These are phyloP conservation scores for Colletotrichum orchidophilum DNA, from an alignment of 2,329 filamentous ascomycete species.

Conservation along the genomic window DNA sequence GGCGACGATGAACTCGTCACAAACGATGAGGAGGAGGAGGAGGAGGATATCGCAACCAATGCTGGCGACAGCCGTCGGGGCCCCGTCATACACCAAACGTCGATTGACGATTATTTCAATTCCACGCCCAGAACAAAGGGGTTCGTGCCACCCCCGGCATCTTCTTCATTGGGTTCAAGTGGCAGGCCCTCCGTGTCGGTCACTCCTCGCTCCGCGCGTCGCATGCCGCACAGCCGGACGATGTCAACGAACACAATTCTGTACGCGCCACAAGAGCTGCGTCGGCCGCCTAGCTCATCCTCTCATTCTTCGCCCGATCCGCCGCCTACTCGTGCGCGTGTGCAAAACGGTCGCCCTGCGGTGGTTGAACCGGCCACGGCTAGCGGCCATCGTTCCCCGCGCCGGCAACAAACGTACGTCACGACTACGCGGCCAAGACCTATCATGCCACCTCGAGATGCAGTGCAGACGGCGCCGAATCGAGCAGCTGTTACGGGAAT, in stretches of 20 bases:
- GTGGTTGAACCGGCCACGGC: conserved; percentile 48
- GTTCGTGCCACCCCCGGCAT: conserved; percentile 42
- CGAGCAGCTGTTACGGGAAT: conserved; percentile 63
- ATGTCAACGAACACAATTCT: conserved; percentile 85
- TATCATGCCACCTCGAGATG: conserved; percentile 60
- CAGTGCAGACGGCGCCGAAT: conserved; percentile 66
- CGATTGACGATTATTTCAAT: conserved; percentile 64
- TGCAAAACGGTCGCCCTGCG: conserved; percentile 37
- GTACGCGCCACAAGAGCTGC: conserved; percentile 73
- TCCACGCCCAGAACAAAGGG: conserved; percentile 55
- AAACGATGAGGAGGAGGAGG: conserved; percentile 77
- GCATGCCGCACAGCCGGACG: conserved; percentile 73
- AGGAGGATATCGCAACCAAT: conserved; percentile 59
- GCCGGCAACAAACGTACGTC: conserved; percentile 50
- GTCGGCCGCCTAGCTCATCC: conserved; percentile 49
- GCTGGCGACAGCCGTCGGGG: conserved; percentile 44
- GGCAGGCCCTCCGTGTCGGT: conserved; percentile 37
- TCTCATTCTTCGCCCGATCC: conserved; percentile 51
- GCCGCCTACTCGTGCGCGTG: conserved; percentile 40
- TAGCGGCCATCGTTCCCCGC: conserved; percentile 56
- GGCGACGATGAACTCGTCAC: conserved; percentile 91
- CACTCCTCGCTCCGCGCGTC: conserved; percentile 47
- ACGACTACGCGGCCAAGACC: conserved; percentile 65
- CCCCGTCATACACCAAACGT: conserved; percentile 27
- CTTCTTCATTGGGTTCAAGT: conserved; percentile 43